phyloP scores from a whole-genome alignment of 1,284 basidiomycete genomes.

The Fomitopsis betulina region DNA sequence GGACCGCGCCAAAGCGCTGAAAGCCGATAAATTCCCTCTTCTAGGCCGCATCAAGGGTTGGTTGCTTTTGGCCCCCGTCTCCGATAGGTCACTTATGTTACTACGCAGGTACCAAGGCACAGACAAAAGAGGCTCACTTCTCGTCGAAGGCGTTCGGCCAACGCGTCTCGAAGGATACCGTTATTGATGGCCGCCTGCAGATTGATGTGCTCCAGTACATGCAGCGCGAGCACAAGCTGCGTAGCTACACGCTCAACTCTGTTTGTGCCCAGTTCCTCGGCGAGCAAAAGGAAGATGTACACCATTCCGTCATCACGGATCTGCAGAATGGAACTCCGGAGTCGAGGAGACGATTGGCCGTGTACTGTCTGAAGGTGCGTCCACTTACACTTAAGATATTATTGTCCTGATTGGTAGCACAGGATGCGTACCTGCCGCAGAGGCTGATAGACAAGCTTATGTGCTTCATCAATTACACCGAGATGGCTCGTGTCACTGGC shows the following conservation, averaged over 20 bases:
- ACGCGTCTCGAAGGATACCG: conserved; percentile 90
- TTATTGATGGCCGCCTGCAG: conserved; percentile 86
- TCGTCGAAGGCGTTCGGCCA: conserved; percentile 95
- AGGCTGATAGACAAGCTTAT: conserved; percentile 92
- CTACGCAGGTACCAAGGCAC: conserved; percentile 61
- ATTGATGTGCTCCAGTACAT: conserved; percentile 94
- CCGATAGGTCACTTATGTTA: background rate
- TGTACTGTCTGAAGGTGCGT: conserved; percentile 90
- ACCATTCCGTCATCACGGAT: conserved; percentile 95
- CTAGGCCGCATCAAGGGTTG: conserved; percentile 77
- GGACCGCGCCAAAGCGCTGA: conserved; percentile 83
- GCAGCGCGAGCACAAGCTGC: conserved; percentile 94
- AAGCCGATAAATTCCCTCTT: conserved; percentile 66
- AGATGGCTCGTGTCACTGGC: conserved; percentile 95
- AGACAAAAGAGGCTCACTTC: conserved; percentile 89
- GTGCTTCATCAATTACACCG: conserved; percentile 96
- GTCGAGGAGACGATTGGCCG: conserved; percentile 83
- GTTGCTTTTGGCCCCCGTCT: background rate
- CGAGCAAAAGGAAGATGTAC: conserved; percentile 97
- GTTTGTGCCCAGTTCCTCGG: conserved; percentile 95
- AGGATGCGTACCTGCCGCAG: conserved; percentile 97
- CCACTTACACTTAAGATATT: background rate
- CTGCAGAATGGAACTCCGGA: conserved; percentile 93
- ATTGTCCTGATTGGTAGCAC: background rate
- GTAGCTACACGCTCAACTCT: conserved; percentile 93